Evolutionary conservation across 2,329 filamentous ascomycete species (phyloP).

Genomic region (Ceratocystiopsis sp.): DNA sequence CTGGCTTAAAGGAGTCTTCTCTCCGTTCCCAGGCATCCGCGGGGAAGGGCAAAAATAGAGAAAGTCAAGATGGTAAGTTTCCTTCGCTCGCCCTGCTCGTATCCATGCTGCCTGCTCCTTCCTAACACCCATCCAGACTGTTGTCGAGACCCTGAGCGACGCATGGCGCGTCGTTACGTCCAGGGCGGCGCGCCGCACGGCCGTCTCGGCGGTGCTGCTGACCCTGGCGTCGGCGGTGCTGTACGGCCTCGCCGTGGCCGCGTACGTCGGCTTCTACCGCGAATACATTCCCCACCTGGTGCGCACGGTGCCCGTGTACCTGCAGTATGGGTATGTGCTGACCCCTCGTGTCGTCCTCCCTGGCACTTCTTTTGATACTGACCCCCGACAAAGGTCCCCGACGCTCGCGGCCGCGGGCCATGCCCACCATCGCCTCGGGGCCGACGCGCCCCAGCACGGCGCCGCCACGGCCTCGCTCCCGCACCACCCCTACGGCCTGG

Average conservation of each 20-base stretch:
- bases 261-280: conserved; percentile 36
- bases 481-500: conserved; percentile 29
- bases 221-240: conserved; percentile 24
- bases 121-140: neutral
- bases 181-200: conserved; percentile 30
- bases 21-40: too few species aligned
- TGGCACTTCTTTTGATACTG: neutral
- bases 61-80: too few species aligned
- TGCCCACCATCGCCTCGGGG: neutral
- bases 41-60: too few species aligned
- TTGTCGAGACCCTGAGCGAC: neutral
- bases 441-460: conserved; percentile 1
- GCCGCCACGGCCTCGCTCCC: neutral
- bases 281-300: conserved; percentile 39
- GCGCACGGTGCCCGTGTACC: conserved; percentile 32
- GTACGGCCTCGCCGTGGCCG: conserved; percentile 28
- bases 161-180: conserved; percentile 27
- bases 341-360: conserved; percentile 15
- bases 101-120: too few species aligned
- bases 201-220: conserved; percentile 30
- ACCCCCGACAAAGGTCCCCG: neutral
- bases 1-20: too few species aligned
- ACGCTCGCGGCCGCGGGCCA: neutral
- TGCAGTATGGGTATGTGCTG: conserved; percentile 34
- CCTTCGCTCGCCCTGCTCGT: too few species aligned